phyloP scores from a whole-genome alignment of 2,329 filamentous ascomycete species.

The Alternaria infectoria region DNA sequence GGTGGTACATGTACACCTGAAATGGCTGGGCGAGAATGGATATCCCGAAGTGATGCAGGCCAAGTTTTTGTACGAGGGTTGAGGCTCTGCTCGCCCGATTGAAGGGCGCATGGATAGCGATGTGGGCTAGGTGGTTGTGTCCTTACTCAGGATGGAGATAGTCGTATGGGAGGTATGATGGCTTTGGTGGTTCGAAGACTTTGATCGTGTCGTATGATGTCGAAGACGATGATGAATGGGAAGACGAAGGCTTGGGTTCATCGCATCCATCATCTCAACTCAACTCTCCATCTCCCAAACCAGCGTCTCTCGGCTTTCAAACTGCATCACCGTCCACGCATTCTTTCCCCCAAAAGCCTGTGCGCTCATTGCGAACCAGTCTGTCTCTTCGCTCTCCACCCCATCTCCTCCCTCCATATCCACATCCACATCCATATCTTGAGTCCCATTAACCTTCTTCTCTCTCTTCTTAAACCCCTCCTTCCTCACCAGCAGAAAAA shows the following conservation, averaged over 20 bases:
- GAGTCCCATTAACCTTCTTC: conserved; percentile 9
- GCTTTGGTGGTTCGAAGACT: not conserved
- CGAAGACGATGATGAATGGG: not conserved
- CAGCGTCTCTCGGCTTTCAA: conserved; percentile 39
- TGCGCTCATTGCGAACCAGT: conserved; percentile 42
- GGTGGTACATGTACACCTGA: not conserved
- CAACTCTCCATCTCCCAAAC: conserved; percentile 40
- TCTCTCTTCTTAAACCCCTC: conserved; percentile 22
- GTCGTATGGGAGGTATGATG: not conserved
- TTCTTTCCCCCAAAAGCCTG: conserved; percentile 36
- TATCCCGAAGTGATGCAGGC: not conserved
- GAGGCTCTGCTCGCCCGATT: not conserved
- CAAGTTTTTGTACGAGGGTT: not conserved
- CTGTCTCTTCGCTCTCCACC: conserved; percentile 16
- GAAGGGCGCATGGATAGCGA: not conserved
- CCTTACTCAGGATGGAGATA: not conserved
- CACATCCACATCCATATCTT: conserved; percentile 14
- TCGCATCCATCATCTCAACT: not conserved
- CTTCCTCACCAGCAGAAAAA: conserved; percentile 36
- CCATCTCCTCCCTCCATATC: conserved; percentile 8
- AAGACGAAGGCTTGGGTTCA: not conserved
- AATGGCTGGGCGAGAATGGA: conserved; percentile 2
- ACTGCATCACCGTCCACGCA: conserved; percentile 43
- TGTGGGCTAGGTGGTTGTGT: not conserved
- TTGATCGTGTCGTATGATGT: not conserved